Evolutionary conservation across 345 rosid genomes (phyloP).

Genomic region (Psidium friedrichsthalianum): DNA sequence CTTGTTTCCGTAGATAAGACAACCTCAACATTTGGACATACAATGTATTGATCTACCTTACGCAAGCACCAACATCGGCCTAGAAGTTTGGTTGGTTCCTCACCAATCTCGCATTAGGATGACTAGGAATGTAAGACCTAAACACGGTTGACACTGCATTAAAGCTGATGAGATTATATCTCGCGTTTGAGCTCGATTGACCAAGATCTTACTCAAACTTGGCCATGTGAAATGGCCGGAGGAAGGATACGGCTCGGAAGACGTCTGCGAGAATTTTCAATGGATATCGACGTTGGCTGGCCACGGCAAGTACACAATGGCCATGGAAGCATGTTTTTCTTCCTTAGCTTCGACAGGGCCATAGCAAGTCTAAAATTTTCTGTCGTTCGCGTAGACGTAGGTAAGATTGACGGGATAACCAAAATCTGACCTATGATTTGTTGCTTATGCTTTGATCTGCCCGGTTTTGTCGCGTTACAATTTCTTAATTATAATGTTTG

Average conservation of each 20-base stretch:
- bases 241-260: neutral
- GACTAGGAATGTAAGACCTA: neutral
- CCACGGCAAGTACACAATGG: neutral
- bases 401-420: neutral
- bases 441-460: neutral
- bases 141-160: neutral
- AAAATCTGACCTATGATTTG: neutral
- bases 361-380: neutral
- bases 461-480: neutral
- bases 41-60: neutral
- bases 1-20: neutral
- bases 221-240: neutral
- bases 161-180: neutral
- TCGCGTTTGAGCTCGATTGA: neutral
- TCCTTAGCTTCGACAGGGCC: neutral
- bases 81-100: neutral
- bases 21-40: neutral
- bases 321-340: neutral
- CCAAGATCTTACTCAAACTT: neutral
- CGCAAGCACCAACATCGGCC: neutral
- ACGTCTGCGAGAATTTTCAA: neutral
- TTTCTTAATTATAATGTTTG: neutral
- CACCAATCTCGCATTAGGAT: neutral
- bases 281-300: neutral
- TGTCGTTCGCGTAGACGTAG: neutral